A percentile compares a stretch with the other conserved stretches of the same genome.
These are phyloP conservation scores for Plasmodium reichenowi DNA, from an alignment of 169 alveolate genomes.

Conservation along the genomic window DNA sequence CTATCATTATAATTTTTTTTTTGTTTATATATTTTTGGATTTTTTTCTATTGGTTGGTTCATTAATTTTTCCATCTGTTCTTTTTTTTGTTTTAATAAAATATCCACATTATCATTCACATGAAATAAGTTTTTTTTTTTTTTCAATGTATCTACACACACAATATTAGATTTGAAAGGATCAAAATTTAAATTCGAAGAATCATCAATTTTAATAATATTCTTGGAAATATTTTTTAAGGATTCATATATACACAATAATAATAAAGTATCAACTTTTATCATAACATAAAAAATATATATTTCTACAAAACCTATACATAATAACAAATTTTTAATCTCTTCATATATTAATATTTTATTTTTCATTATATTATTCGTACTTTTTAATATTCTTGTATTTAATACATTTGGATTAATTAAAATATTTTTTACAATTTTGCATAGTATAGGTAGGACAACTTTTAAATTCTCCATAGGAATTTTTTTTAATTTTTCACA, in stretches of 20 bases:
- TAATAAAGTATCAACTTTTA: slow-evolving; percentile 40
- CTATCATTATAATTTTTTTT: neutral
- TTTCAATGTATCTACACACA: slow-evolving; percentile 46
- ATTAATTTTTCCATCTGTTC: slow-evolving; percentile 56
- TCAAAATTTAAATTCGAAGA: slow-evolving; percentile 18
- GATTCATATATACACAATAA: slow-evolving; percentile 53
- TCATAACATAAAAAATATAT: slow-evolving; percentile 53
- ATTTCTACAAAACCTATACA: slow-evolving; percentile 47
- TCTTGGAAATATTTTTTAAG: slow-evolving; percentile 31
- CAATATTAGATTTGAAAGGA: slow-evolving; percentile 56
- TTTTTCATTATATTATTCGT: slow-evolving; percentile 71
- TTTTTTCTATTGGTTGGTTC: slow-evolving; percentile 38
- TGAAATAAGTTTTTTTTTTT: slow-evolving; percentile 16
- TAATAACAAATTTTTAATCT: slow-evolving; percentile 24
- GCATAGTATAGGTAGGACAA: slow-evolving; percentile 40
- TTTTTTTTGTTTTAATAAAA: slow-evolving; percentile 32
- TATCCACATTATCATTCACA: slow-evolving; percentile 31
- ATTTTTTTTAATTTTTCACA: slow-evolving; percentile 46
- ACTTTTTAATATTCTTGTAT: slow-evolving; percentile 64
- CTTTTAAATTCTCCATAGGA: slow-evolving; percentile 27
- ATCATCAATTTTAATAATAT: slow-evolving; percentile 28
- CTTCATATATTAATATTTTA: slow-evolving; percentile 48
- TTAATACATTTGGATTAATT: slow-evolving; percentile 60
- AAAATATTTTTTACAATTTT: slow-evolving; percentile 70
- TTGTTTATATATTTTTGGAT: slow-evolving; percentile 48